A percentile compares a stretch with the other conserved stretches of the same genome.
These are phyloP conservation scores for Nevesoporus exiguus DNA, from an alignment of 768 basidiomycete genomes.

Conservation along the genomic window DNA sequence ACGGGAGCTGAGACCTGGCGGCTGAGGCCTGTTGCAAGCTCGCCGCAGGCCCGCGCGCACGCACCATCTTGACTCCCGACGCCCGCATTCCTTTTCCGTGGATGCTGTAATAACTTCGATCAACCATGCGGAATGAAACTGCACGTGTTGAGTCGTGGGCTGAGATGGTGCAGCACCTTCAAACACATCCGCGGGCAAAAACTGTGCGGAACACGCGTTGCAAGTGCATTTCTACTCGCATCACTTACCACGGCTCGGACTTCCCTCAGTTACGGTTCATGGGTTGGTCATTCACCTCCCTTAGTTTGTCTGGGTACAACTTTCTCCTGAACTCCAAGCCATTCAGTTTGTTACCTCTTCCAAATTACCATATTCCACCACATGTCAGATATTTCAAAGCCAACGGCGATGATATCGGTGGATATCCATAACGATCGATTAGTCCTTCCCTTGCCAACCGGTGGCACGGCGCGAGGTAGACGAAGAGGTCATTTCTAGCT, in stretches of 20 bases:
- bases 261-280: background rate
- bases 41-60: too few species aligned
- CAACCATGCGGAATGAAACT: background rate
- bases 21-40: too few species aligned
- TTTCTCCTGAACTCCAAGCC: background rate
- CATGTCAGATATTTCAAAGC: background rate
- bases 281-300: background rate
- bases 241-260: background rate
- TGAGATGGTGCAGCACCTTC: background rate
- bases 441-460: background rate
- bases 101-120: background rate
- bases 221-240: background rate
- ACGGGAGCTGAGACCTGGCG: too few species aligned
- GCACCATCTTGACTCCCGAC: too few species aligned
- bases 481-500: background rate
- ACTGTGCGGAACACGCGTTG: background rate
- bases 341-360: background rate
- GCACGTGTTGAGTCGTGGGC: background rate
- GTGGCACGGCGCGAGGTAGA: background rate
- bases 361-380: background rate
- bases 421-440: background rate
- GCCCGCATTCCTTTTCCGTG: background rate
- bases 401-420: background rate
- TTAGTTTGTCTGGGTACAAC: background rate
- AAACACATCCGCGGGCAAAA: background rate